Conservation (phyloP, 257 asterid species). For the Solanum pennellii region DNA sequence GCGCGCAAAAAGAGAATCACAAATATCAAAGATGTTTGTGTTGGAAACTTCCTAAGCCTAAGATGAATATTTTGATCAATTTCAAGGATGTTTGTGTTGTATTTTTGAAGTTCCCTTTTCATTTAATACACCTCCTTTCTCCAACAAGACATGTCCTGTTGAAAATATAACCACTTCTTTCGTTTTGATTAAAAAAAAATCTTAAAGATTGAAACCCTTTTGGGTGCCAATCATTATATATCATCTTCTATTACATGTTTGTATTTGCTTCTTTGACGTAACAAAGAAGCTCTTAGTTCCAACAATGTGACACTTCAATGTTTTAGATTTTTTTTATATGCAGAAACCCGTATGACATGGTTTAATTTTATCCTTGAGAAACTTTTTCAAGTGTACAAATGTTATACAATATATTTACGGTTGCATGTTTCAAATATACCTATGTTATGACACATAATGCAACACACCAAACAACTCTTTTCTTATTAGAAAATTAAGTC, state of each 20-base stretch:
- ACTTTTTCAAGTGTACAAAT: too few species aligned
- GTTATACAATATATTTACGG: neutral
- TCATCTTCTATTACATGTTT: neutral
- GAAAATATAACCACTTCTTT: neutral
- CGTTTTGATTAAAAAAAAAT: neutral
- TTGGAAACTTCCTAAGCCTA: neutral
- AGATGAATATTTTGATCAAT: neutral
- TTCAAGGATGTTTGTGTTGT: constrained; percentile 7
- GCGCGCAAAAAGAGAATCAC: neutral
- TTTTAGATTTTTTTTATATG: too few species aligned
- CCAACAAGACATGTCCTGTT: neutral
- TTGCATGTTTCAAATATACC: neutral
- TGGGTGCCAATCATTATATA: neutral
- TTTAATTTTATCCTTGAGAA: neutral
- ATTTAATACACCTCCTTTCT: neutral
- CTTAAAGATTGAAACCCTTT: neutral
- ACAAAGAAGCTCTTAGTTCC: neutral
- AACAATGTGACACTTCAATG: too few species aligned
- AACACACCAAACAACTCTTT: neutral
- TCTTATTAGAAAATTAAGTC: neutral
- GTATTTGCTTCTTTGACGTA: neutral
- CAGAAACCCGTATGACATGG: neutral
- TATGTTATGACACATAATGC: neutral
- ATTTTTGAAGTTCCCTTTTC: neutral
- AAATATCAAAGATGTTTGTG: constrained; percentile 7